A percentile compares a stretch with the other conserved stretches of the same genome.
phyloP scores from a whole-genome alignment of 2,329 filamentous ascomycete species.

The Sporothrix pallida region DNA sequence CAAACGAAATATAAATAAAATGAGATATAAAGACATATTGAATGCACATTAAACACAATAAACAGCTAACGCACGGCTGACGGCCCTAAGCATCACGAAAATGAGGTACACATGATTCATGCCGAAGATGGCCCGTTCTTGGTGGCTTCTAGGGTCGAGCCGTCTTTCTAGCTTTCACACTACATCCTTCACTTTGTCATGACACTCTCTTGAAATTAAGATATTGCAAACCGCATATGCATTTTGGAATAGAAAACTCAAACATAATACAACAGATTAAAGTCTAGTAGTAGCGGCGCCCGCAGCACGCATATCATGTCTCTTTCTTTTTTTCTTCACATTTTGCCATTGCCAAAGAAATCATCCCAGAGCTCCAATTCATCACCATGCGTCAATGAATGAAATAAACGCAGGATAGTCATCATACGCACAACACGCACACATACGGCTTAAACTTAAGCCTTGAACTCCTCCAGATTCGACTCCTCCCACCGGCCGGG shows the following conservation, averaged over 20 bases:
- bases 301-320: conserved; percentile 21
- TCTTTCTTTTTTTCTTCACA: conserved; percentile 22
- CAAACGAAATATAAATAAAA: no score
- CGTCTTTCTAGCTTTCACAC: no score
- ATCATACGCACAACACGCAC: neutral
- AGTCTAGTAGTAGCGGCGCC: conserved; percentile 28
- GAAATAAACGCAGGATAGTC: neutral
- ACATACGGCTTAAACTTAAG: conserved; percentile 44
- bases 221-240: conserved; percentile 2
- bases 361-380: neutral
- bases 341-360: conserved; percentile 3
- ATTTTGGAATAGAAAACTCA: conserved; percentile 9
- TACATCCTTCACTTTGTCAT: no score
- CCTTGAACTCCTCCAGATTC: conserved; percentile 66
- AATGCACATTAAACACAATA: no score
- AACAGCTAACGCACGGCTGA: no score
- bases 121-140: no score
- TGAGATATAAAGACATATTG: no score
- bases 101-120: no score
- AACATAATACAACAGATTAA: conserved; percentile 28
- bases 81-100: no score
- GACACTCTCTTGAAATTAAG: neutral
- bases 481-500: conserved; percentile 68
- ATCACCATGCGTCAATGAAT: neutral
- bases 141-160: no score